Conservation (phyloP, 257 asterid genomes). For the Solanum lycopersicoides region DNA sequence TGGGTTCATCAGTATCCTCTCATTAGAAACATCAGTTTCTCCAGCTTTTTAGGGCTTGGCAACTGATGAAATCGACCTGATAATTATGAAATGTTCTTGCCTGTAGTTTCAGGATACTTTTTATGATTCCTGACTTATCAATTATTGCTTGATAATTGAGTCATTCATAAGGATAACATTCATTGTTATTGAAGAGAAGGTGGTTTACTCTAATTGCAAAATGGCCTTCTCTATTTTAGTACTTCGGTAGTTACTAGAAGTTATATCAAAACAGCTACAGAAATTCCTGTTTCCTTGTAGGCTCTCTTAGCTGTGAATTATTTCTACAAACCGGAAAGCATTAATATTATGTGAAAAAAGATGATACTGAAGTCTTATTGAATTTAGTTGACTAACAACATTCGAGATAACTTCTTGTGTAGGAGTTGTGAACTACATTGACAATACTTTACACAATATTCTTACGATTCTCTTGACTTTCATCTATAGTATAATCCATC, state of each 20-base stretch:
- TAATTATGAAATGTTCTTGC: not conserved
- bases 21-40: not conserved
- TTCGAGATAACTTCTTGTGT: not conserved
- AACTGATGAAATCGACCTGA: not conserved
- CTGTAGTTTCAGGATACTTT: not conserved
- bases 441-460: not conserved
- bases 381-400: not conserved
- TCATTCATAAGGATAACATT: not conserved
- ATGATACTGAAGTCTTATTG: not conserved
- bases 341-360: not conserved
- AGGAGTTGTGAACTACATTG: not conserved
- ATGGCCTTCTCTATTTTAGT: not conserved
- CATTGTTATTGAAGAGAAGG: not conserved
- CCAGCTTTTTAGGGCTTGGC: not conserved
- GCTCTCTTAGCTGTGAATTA: not conserved
- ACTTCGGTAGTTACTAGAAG: not conserved
- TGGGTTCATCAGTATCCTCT: not conserved
- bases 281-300: not conserved
- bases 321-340: not conserved
- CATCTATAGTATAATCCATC: not conserved
- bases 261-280: not conserved
- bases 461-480: not conserved
- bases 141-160: not conserved
- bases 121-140: not conserved
- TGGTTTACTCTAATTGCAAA: not conserved